Conservation (phyloP, 2,329 filamentous ascomycete genomes). For the Clonostachys sp. region DNA sequence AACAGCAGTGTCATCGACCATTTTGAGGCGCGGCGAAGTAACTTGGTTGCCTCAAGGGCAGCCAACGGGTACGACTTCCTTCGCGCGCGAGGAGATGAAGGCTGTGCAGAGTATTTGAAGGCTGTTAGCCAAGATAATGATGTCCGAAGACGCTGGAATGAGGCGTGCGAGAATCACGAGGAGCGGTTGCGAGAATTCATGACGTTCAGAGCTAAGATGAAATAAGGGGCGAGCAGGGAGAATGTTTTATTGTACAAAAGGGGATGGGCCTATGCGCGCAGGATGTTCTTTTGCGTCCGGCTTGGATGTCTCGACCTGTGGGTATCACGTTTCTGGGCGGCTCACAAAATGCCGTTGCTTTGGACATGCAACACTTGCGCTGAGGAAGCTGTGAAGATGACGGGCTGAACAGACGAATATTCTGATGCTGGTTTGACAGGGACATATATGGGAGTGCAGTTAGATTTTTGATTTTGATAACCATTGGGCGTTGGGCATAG, state of each 20-base stretch:
- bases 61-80: slow-evolving; percentile 41
- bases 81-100: slow-evolving; percentile 31
- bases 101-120: slow-evolving; percentile 52
- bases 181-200: slow-evolving; percentile 54
- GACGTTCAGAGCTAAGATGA: slow-evolving; percentile 38
- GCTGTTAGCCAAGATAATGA: slow-evolving; percentile 61
- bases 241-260: no score
- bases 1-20: slow-evolving; percentile 51
- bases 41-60: slow-evolving; percentile 29
- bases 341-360: no score
- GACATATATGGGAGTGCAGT: no score
- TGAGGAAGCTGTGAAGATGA: no score
- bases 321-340: no score
- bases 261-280: no score
- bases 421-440: no score
- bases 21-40: slow-evolving; percentile 44
- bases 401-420: no score
- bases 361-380: no score
- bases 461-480: no score
- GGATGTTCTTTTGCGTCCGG: neutral
- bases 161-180: slow-evolving; percentile 56
- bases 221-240: slow-evolving; percentile 9
- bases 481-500: no score
- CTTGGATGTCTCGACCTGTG: no score
- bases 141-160: slow-evolving; percentile 56